These are phyloP conservation scores for Cadophora sp. DNA, from an alignment of 2,329 filamentous ascomycete genomes.

Conservation along the genomic window DNA sequence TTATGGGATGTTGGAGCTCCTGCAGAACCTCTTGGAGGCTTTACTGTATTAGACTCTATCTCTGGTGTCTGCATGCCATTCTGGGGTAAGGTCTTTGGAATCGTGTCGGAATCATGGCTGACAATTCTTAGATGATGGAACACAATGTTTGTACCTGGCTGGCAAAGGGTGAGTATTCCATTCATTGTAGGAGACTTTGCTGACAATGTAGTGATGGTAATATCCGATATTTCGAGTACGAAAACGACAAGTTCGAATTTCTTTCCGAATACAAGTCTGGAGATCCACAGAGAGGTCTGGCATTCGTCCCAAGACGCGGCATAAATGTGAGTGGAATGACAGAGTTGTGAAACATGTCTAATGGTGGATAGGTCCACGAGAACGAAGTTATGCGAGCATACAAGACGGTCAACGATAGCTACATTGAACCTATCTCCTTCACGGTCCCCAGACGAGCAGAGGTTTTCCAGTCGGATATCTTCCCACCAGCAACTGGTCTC, in stretches of 20 bases:
- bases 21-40: conserved; percentile 84
- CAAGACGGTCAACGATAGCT: conserved; percentile 94
- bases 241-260: conserved; percentile 98
- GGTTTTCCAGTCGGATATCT: conserved; percentile 97
- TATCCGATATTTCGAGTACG: conserved; percentile 98
- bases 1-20: conserved; percentile 91
- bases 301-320: conserved; percentile 92
- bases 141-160: conserved; percentile 92
- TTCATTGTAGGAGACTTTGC: conserved; percentile 1
- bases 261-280: conserved; percentile 96
- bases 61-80: conserved; percentile 99
- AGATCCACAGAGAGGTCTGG: conserved; percentile 92
- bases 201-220: conserved; percentile 79
- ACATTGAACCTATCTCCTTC: conserved; percentile 97
- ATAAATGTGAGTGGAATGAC: conserved; percentile 70
- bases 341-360: conserved; percentile 28
- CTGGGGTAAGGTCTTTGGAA: conserved; percentile 69
- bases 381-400: conserved; percentile 95
- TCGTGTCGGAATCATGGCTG: conserved; percentile 35
- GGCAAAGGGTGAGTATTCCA: conserved; percentile 81
- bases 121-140: conserved; percentile 73
- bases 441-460: conserved; percentile 93
- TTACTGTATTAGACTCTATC: conserved; percentile 90
- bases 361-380: conserved; percentile 73
- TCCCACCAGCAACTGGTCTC: conserved; percentile 80